Percentiles rank a stretch among this genome's conserved stretches.
phyloP scores from a whole-genome alignment of 352 stramenopile genomes.

The Phytopythium delawarense region DNA sequence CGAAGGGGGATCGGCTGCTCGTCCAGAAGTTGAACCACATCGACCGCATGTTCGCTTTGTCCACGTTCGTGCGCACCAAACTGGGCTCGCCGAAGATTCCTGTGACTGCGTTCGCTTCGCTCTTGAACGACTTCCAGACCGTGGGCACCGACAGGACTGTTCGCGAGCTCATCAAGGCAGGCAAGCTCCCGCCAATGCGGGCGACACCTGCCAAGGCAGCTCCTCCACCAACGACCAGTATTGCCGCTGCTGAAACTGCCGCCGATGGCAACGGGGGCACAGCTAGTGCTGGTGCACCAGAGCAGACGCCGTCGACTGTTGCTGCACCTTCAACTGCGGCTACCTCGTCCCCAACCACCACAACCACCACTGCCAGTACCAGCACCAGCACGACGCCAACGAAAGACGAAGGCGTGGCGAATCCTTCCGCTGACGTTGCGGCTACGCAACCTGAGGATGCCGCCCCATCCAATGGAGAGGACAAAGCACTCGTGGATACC shows the following conservation, averaged over 20 bases:
- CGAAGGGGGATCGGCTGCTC: constrained; percentile 24
- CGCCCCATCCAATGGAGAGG: not conserved
- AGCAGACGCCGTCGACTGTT: not conserved
- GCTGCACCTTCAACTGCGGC: not conserved
- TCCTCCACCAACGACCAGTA: not conserved
- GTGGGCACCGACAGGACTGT: constrained; percentile 24
- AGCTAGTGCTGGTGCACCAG: not conserved
- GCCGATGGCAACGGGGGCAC: not conserved
- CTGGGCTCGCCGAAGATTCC: constrained; percentile 17
- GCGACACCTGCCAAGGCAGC: not conserved
- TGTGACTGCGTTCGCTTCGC: constrained; percentile 20
- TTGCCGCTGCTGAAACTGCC: not conserved
- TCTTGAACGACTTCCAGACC: constrained; percentile 43
- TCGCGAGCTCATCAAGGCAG: constrained; percentile 29
- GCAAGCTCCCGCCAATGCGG: constrained; percentile 19
- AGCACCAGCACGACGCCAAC: not conserved
- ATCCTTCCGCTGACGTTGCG: not conserved
- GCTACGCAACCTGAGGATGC: not conserved
- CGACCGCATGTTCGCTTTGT: constrained; percentile 57
- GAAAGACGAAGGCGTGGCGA: not conserved
- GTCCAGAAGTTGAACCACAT: constrained; percentile 58
- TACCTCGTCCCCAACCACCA: not conserved
- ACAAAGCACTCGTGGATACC: not conserved
- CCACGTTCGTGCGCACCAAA: constrained; percentile 32
- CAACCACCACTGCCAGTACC: not conserved